These are phyloP conservation scores for Penicillium sp. DNA, from an alignment of 2,329 filamentous ascomycete genomes.

Conservation along the genomic window DNA sequence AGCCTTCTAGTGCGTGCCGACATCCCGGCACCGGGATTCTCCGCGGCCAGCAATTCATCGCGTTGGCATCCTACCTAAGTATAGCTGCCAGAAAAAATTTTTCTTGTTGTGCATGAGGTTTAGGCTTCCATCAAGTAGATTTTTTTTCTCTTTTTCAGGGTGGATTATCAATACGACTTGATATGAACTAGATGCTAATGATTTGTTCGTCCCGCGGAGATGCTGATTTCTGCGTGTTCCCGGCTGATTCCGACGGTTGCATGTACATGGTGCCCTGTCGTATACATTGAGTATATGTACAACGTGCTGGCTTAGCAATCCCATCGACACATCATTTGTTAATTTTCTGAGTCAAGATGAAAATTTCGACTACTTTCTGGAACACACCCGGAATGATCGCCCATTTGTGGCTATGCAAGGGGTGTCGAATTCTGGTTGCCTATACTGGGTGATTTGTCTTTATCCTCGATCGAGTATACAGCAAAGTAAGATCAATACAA, in stretches of 20 bases:
- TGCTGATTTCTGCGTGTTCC: not conserved
- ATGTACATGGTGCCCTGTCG: not conserved
- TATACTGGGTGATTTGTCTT: not conserved
- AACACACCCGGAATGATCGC: not conserved
- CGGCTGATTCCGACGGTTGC: not conserved
- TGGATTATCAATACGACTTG: not conserved
- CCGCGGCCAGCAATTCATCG: constrained; percentile 5
- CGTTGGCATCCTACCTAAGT: not conserved
- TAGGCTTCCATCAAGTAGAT: not conserved
- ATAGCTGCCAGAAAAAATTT: constrained; percentile 7
- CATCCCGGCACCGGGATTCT: constrained; percentile 23
- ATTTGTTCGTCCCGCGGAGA: not conserved
- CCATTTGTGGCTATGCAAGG: not conserved
- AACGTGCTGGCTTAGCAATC: not conserved
- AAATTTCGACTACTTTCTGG: not conserved
- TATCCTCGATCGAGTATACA: not conserved
- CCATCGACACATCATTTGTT: not conserved
- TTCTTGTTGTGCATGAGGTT: not conserved
- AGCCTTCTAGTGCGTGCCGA: constrained; percentile 26
- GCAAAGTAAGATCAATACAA: not conserved
- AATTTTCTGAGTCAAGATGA: not conserved
- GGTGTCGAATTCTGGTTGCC: not conserved
- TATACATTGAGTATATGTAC: not conserved
- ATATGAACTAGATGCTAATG: not conserved
- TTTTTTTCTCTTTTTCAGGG: not conserved